These are phyloP conservation scores for Echinosophora koreensis DNA, from an alignment of 306 rosid genomes.

Conservation along the genomic window DNA sequence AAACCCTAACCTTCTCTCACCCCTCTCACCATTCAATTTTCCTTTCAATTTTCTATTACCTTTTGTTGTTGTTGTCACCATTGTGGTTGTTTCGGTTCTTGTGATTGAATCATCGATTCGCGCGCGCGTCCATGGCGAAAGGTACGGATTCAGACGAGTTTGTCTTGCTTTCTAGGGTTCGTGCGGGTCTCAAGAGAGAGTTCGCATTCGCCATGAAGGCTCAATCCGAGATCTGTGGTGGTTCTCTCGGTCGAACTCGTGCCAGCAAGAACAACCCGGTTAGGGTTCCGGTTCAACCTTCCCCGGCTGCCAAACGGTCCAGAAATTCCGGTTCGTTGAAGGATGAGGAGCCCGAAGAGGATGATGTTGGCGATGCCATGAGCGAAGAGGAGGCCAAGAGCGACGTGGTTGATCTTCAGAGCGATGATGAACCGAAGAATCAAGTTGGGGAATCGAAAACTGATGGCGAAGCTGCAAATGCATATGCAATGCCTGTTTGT, in stretches of 20 bases:
- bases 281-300: neutral
- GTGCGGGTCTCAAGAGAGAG: slow-evolving; percentile 58
- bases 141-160: slow-evolving; percentile 81
- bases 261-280: slow-evolving; percentile 44
- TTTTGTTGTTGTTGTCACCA: no score
- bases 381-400: slow-evolving; percentile 83
- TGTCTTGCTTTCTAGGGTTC: slow-evolving; percentile 68
- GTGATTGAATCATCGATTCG: neutral
- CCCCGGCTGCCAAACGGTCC: slow-evolving; percentile 11
- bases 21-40: no score
- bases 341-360: neutral
- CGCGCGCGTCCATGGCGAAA: slow-evolving; percentile 70
- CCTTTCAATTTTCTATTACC: no score
- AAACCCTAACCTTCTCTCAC: neutral
- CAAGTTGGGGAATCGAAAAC: slow-evolving; percentile 40
- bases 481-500: slow-evolving; percentile 25
- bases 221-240: slow-evolving; percentile 48
- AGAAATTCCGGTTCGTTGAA: slow-evolving; percentile 26
- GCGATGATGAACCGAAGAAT: slow-evolving; percentile 76
- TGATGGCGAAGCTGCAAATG: neutral
- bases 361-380: neutral
- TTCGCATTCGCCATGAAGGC: slow-evolving; percentile 58
- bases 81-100: neutral
- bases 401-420: slow-evolving; percentile 70
- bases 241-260: slow-evolving; percentile 47